Conservation (phyloP, 441 rosid genomes). For the Gossypium lobatum region DNA sequence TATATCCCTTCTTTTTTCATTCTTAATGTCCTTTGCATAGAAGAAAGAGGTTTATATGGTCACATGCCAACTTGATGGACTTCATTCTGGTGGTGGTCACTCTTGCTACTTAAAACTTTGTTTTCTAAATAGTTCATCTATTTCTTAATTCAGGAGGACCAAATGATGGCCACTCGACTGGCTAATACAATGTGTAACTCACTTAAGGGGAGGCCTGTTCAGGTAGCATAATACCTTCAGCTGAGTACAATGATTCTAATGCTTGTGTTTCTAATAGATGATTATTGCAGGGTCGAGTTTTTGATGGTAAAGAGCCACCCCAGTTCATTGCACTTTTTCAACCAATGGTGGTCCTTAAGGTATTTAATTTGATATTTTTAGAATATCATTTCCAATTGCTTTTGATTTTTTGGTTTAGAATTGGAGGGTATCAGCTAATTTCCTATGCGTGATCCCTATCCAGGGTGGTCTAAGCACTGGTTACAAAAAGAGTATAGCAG, state of each 20-base stretch:
- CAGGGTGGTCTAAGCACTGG: slow-evolving; percentile 96
- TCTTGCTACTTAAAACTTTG: not conserved
- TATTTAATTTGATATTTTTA: slow-evolving; percentile 25
- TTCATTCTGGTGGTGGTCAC: not conserved
- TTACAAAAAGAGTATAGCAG: slow-evolving; percentile 59
- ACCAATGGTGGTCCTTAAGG: slow-evolving; percentile 94
- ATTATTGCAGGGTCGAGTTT: slow-evolving; percentile 68
- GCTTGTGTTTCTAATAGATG: slow-evolving; percentile 24
- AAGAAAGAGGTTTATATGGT: not conserved
- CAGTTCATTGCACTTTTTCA: slow-evolving; percentile 92
- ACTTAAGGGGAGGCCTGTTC: slow-evolving; percentile 90
- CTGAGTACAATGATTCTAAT: slow-evolving; percentile 14
- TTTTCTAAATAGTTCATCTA: slow-evolving; percentile 2
- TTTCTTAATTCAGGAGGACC: slow-evolving; percentile 66
- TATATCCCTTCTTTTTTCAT: not conserved
- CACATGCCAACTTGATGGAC: not conserved
- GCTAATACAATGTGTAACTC: slow-evolving; percentile 78
- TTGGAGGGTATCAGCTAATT: slow-evolving; percentile 7
- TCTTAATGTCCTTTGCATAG: not conserved
- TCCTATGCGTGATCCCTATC: slow-evolving; percentile 20
- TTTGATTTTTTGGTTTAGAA: not conserved
- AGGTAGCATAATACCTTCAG: slow-evolving; percentile 43
- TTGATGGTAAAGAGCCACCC: slow-evolving; percentile 95
- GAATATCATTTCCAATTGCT: slow-evolving; percentile 7
- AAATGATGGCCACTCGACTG: slow-evolving; percentile 63